Percentiles rank a stretch among this genome's conserved stretches.
phyloP scores from a whole-genome alignment of 371 early-diverging fungal species.

The Basidiobolus meristosporus region DNA sequence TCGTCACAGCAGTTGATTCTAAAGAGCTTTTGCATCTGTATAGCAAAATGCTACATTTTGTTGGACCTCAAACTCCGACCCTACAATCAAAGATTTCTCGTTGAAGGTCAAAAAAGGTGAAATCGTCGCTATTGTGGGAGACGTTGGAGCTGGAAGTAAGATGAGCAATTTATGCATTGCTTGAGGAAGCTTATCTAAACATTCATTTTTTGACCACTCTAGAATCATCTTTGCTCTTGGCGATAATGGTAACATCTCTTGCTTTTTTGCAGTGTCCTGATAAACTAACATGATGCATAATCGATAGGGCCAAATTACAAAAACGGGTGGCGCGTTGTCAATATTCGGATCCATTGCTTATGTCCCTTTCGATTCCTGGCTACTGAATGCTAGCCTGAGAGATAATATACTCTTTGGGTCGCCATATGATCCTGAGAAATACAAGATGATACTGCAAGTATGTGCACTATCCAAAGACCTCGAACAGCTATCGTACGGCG shows the following conservation, averaged over 20 bases:
- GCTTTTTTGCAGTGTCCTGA: no score
- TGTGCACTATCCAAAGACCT: conserved; percentile 49
- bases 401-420: conserved; percentile 60
- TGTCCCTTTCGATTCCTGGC: conserved; percentile 51
- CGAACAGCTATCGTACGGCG: conserved; percentile 41
- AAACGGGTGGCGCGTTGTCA: conserved; percentile 13
- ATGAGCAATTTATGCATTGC: no score
- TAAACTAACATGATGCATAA: no score
- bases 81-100: conserved; percentile 6
- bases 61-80: conserved; percentile 35
- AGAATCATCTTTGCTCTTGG: no score
- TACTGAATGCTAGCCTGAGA: conserved; percentile 39
- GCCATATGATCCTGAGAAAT: conserved; percentile 20
- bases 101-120: conserved; percentile 23
- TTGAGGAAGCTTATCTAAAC: no score
- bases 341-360: conserved; percentile 33
- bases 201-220: no score
- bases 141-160: conserved; percentile 51
- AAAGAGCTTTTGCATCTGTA: background rate
- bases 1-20: background rate
- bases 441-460: conserved; percentile 25
- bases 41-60: conserved; percentile 25
- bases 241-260: no score
- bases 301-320: conserved; percentile 36
- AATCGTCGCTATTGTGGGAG: conserved; percentile 43